A percentile compares a stretch with the other conserved stretches of the same genome.
phyloP scores from a whole-genome alignment of 1,139 yeast genomes.

The Blastobotrys capitulatus region DNA sequence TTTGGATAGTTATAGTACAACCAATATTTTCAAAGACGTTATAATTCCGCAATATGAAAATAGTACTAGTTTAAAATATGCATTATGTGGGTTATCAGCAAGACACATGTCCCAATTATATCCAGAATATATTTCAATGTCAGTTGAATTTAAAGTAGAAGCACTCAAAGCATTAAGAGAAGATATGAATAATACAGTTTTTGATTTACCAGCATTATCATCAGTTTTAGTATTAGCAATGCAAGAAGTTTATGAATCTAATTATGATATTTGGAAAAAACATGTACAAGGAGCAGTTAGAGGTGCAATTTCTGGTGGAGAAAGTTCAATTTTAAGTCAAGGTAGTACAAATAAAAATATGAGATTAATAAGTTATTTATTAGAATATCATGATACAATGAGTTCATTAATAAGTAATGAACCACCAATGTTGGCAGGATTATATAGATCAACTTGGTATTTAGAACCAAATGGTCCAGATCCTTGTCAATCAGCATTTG shows the following conservation, averaged over 20 bases:
- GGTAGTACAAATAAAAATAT: slow-evolving; percentile 2
- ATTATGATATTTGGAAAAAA: slow-evolving; percentile 17
- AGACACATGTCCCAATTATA: slow-evolving; percentile 14
- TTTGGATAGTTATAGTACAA: slow-evolving; percentile 12
- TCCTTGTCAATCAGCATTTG: slow-evolving; percentile 5
- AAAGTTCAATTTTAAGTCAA: neutral
- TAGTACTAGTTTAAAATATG: slow-evolving; percentile 13
- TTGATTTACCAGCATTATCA: slow-evolving; percentile 17
- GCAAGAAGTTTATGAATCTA: slow-evolving; percentile 18
- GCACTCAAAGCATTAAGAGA: slow-evolving; percentile 17
- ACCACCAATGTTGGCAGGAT: slow-evolving; percentile 14
- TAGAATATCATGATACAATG: slow-evolving; percentile 20
- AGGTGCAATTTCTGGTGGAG: slow-evolving; percentile 12
- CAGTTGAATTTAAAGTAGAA: slow-evolving; percentile 19
- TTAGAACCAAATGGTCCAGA: slow-evolving; percentile 5
- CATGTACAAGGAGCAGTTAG: slow-evolving; percentile 19
- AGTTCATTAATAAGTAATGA: slow-evolving; percentile 12
- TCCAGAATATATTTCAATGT: slow-evolving; percentile 14
- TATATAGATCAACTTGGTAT: slow-evolving; percentile 13
- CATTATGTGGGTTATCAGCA: slow-evolving; percentile 21
- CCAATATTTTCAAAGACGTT: slow-evolving; percentile 10
- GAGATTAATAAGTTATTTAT: slow-evolving; percentile 13
- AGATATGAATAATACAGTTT: slow-evolving; percentile 9
- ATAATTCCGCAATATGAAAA: slow-evolving; percentile 7
- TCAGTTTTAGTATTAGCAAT: slow-evolving; percentile 19